phyloP scores from a whole-genome alignment of 2,329 filamentous ascomycete species.

The Sporothrix pallida region DNA sequence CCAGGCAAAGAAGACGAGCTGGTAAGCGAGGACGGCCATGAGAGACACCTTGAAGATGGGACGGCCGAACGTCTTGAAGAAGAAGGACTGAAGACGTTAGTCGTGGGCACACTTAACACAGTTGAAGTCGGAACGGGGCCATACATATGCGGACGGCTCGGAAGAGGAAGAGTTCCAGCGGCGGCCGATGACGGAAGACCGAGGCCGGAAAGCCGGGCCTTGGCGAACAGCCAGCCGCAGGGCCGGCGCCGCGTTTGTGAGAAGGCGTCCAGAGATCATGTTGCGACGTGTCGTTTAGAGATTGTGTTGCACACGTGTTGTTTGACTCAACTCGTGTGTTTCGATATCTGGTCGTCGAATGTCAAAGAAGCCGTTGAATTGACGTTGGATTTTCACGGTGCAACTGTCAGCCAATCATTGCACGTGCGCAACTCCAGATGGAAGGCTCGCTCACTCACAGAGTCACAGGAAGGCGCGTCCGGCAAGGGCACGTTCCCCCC shows the following conservation, averaged over 20 bases:
- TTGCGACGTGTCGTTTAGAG: neutral
- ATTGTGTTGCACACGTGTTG: no score
- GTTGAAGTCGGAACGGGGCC: neutral
- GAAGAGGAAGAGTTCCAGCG: constrained; percentile 33
- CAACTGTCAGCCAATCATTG: constrained; percentile 26
- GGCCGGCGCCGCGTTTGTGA: constrained; percentile 15
- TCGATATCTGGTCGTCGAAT: neutral
- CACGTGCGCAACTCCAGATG: constrained; percentile 28
- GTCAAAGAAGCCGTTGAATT: neutral
- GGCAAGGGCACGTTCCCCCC: neutral
- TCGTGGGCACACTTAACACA: no score
- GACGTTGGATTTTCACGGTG: constrained; percentile 14
- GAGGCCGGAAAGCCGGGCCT: constrained; percentile 7
- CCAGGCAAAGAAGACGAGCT: constrained; percentile 77
- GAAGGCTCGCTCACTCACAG: neutral
- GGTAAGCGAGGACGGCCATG: constrained; percentile 77
- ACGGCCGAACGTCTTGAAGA: constrained; percentile 76
- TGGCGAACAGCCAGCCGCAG: constrained; percentile 27
- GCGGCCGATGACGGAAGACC: constrained; percentile 16
- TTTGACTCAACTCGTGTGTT: no score
- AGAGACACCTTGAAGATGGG: constrained; percentile 77
- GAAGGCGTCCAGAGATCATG: constrained; percentile 19
- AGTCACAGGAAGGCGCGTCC: neutral
- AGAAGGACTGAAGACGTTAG: constrained; percentile 51
- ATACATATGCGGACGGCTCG: constrained; percentile 34